These are phyloP conservation scores for Eremothecium sinecaudum DNA, from an alignment of 1,139 yeast genomes.

Conservation along the genomic window DNA sequence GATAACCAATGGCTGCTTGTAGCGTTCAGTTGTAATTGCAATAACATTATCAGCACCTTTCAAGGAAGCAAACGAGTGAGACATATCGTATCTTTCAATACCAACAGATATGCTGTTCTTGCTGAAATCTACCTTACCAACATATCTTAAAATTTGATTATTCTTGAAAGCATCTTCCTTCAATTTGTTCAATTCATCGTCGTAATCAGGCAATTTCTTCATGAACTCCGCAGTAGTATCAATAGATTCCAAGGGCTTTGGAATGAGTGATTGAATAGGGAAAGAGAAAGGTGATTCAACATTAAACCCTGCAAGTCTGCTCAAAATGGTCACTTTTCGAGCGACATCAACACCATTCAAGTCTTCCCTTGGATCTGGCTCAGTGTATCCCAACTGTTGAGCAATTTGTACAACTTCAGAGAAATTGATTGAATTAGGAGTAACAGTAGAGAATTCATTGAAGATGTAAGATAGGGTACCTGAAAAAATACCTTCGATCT, in stretches of 20 bases:
- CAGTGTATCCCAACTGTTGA: constrained; percentile 87
- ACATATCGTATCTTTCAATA: constrained; percentile 69
- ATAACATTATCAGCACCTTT: constrained; percentile 95
- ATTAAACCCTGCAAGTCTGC: constrained; percentile 79
- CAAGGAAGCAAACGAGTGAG: constrained; percentile 93
- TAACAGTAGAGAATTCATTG: constrained; percentile 76
- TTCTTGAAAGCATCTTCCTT: constrained; percentile 76
- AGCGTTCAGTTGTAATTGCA: constrained; percentile 82
- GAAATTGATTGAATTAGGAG: constrained; percentile 55
- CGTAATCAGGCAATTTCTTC: constrained; percentile 72
- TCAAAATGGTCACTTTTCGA: constrained; percentile 90
- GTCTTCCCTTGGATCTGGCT: constrained; percentile 99
- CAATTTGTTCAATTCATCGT: constrained; percentile 63
- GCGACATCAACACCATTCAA: constrained; percentile 97
- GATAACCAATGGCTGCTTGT: constrained; percentile 81
- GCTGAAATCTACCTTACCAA: constrained; percentile 78
- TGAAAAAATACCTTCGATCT: constrained; percentile 91
- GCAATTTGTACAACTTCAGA: constrained; percentile 87
- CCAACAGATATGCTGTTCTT: constrained; percentile 69
- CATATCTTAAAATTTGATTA: constrained; percentile 82
- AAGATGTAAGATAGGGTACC: constrained; percentile 96
- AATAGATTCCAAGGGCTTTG: constrained; percentile 70
- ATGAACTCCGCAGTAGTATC: constrained; percentile 68
- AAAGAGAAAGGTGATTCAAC: constrained; percentile 91
- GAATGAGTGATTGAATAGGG: constrained; percentile 90